A percentile compares a stretch with the other conserved stretches of the same genome.
These are phyloP conservation scores for Lachancea fermentati DNA, from an alignment of 805 yeast species.

Conservation along the genomic window DNA sequence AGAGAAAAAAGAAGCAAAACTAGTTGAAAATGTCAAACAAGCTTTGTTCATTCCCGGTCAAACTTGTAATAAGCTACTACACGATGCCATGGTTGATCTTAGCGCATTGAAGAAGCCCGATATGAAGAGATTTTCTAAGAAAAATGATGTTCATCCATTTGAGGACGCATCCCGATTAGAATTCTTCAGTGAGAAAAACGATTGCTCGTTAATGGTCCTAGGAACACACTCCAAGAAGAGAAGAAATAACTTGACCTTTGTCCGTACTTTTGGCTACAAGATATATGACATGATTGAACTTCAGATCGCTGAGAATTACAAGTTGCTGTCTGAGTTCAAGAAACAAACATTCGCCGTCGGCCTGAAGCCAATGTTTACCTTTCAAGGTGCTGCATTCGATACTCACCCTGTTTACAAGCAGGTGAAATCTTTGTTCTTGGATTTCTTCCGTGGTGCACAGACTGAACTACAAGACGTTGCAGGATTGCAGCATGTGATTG, in stretches of 20 bases:
- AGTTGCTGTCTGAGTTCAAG: constrained; percentile 74
- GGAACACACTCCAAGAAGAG: constrained; percentile 83
- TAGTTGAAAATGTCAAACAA: constrained; percentile 82
- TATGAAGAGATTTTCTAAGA: constrained; percentile 78
- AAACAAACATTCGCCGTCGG: constrained; percentile 80
- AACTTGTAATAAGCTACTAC: constrained; percentile 69
- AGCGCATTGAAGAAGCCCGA: constrained; percentile 88
- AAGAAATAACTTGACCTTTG: constrained; percentile 83
- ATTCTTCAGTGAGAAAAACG: constrained; percentile 93
- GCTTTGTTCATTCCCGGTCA: constrained; percentile 91
- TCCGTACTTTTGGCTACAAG: constrained; percentile 85
- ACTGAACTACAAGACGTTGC: constrained; percentile 86
- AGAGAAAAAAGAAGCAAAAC: constrained; percentile 80
- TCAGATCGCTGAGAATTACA: constrained; percentile 59
- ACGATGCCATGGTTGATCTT: constrained; percentile 84
- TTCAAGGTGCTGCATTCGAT: constrained; percentile 90
- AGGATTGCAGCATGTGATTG: constrained; percentile 86
- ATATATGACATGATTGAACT: constrained; percentile 93
- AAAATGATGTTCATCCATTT: constrained; percentile 87
- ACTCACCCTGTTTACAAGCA: constrained; percentile 81
- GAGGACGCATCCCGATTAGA: constrained; percentile 84
- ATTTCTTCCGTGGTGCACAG: constrained; percentile 82
- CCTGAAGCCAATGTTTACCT: constrained; percentile 87
- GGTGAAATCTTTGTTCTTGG: constrained; percentile 80
- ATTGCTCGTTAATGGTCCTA: constrained; percentile 75